Conservation (phyloP, 495 filamentous ascomycete species). For the Usnea hakonensis region DNA sequence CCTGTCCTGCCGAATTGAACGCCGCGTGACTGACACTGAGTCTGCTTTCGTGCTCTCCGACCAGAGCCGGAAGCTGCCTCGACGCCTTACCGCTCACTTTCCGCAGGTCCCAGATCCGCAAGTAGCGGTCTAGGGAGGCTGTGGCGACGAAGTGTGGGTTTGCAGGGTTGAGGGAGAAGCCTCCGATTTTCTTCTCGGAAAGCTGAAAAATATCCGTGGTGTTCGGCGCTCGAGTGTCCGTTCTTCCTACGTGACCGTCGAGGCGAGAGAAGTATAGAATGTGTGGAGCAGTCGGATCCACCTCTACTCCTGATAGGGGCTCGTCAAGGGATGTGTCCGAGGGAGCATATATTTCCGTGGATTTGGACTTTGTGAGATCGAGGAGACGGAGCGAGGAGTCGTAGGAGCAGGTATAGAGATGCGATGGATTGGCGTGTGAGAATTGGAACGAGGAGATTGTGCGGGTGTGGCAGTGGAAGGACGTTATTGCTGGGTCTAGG, state of each 20-base stretch:
- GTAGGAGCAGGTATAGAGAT: slow-evolving; percentile 80
- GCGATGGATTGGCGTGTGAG: slow-evolving; percentile 56
- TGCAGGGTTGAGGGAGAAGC: slow-evolving; percentile 73
- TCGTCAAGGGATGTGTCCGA: slow-evolving; percentile 58
- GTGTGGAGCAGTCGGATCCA: slow-evolving; percentile 61
- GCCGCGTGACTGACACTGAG: slow-evolving; percentile 86
- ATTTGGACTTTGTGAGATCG: slow-evolving; percentile 70
- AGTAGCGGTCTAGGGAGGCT: slow-evolving; percentile 77
- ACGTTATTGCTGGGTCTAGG: slow-evolving; percentile 66
- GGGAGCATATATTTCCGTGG: slow-evolving; percentile 72
- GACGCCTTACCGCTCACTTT: slow-evolving; percentile 55
- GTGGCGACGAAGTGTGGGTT: slow-evolving; percentile 80
- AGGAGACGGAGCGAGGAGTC: slow-evolving; percentile 87
- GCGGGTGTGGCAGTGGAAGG: slow-evolving; percentile 80
- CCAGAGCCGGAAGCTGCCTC: slow-evolving; percentile 51
- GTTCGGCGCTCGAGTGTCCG: slow-evolving; percentile 59
- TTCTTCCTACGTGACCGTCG: slow-evolving; percentile 66
- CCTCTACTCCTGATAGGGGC: slow-evolving; percentile 73
- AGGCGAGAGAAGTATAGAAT: slow-evolving; percentile 82
- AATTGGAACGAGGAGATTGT: slow-evolving; percentile 83
- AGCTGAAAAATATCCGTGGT: slow-evolving; percentile 59
- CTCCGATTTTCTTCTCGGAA: slow-evolving; percentile 91
- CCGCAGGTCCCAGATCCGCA: slow-evolving; percentile 89
- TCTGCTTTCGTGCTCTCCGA: slow-evolving; percentile 74
- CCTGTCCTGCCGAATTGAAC: slow-evolving; percentile 70